phyloP scores from a whole-genome alignment of 2,329 filamentous ascomycete species.

The Cordyceps javanica region DNA sequence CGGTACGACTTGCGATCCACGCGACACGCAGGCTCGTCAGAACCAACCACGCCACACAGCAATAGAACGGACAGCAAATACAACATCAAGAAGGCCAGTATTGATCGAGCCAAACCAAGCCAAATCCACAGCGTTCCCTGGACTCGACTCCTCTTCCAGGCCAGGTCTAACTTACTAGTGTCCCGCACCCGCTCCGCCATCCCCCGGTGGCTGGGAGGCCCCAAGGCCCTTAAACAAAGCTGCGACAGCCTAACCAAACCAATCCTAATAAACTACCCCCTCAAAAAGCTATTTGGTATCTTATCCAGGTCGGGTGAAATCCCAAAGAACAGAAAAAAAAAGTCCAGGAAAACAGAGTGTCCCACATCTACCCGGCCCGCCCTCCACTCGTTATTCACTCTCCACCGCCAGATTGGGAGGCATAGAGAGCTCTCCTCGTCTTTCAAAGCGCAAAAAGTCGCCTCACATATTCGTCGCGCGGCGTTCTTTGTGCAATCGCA shows the following conservation, averaged over 20 bases:
- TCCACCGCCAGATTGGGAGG: constrained; percentile 11
- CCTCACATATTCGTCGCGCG: background rate
- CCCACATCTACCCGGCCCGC: constrained; percentile 13
- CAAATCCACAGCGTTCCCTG: constrained; percentile 5
- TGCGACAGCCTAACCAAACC: background rate
- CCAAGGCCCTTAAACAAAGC: constrained; percentile 4
- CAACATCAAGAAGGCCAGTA: background rate
- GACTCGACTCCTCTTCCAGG: constrained; percentile 4
- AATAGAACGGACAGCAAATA: background rate
- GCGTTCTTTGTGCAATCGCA: background rate
- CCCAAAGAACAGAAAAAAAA: constrained; percentile 1
- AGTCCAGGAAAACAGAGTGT: background rate
- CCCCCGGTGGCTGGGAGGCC: constrained; percentile 7
- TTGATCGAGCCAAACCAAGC: background rate
- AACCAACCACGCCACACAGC: background rate
- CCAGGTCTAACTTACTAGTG: constrained; percentile 6
- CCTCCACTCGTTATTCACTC: constrained; percentile 6
- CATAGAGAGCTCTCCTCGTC: background rate
- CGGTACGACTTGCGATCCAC: background rate
- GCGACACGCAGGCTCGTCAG: background rate
- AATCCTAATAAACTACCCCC: background rate
- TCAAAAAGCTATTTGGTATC: constrained; percentile 1
- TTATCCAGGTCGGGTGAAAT: background rate
- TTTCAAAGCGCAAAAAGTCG: constrained; percentile 4
- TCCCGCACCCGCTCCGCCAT: constrained; percentile 3